phyloP scores from a whole-genome alignment of 352 stramenopile species.

The Lagenidium sp. region DNA sequence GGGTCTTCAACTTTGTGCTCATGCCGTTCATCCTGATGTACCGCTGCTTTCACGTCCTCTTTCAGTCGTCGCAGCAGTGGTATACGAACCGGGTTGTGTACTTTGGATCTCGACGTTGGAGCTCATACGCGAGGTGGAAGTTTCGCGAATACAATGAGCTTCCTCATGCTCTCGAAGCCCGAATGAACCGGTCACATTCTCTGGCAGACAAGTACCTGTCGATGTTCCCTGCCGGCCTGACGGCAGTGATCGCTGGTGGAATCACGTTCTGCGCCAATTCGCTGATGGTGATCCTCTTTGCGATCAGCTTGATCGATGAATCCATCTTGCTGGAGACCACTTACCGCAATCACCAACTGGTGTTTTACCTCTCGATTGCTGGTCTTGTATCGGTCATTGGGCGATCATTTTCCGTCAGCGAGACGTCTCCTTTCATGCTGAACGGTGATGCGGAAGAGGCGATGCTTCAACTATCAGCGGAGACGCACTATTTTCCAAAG shows the following conservation, averaged over 20 bases:
- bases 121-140: conserved; percentile 78
- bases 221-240: conserved; percentile 88
- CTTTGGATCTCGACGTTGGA: conserved; percentile 94
- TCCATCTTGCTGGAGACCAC: conserved; percentile 94
- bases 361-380: conserved; percentile 96
- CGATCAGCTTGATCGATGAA: conserved; percentile 93
- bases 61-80: conserved; percentile 96
- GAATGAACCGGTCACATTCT: conserved; percentile 89
- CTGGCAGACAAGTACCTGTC: conserved; percentile 91
- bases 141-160: conserved; percentile 99
- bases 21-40: conserved; percentile 98
- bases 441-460: conserved; percentile 76
- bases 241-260: conserved; percentile 88
- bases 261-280: conserved; percentile 95
- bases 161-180: conserved; percentile 93
- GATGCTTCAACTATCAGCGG: conserved; percentile 77
- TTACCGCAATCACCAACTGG: conserved; percentile 88
- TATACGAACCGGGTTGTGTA: conserved; percentile 88
- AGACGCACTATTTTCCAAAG: conserved; percentile 96
- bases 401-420: conserved; percentile 59
- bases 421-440: conserved; percentile 54
- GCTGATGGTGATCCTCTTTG: conserved; percentile 91
- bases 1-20: conserved; percentile 92
- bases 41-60: conserved; percentile 95
- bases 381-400: conserved; percentile 75